A percentile compares a stretch with the other conserved stretches of the same genome.
Evolutionary conservation across 2,329 filamentous ascomycete genomes (phyloP).

Genomic region (Apiospora malaysiana): DNA sequence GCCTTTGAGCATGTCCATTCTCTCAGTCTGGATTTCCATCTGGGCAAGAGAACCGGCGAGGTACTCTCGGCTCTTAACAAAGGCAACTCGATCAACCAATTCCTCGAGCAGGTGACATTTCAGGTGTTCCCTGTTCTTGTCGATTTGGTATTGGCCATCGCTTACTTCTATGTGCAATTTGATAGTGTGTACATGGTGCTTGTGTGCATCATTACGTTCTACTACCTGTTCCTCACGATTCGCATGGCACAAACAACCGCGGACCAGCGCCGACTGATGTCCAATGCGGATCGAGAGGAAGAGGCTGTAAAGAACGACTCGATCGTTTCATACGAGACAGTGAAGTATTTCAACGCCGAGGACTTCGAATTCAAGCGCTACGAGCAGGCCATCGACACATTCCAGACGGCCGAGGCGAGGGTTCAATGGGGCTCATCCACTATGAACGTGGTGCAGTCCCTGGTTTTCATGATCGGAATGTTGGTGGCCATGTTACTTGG

Average conservation of each 20-base stretch:
- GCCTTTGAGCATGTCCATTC: slow-evolving; percentile 97
- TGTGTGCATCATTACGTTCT: slow-evolving; percentile 88
- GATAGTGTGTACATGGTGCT: slow-evolving; percentile 91
- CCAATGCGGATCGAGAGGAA: slow-evolving; percentile 91
- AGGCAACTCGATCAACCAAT: slow-evolving; percentile 93
- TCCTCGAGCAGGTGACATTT: slow-evolving; percentile 95
- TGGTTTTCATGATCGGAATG: slow-evolving; percentile 80
- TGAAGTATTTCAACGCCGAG: slow-evolving; percentile 90
- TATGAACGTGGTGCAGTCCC: slow-evolving; percentile 82
- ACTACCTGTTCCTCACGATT: slow-evolving; percentile 95
- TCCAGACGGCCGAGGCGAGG: slow-evolving; percentile 76
- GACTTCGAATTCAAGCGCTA: slow-evolving; percentile 79
- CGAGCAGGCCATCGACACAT: slow-evolving; percentile 70
- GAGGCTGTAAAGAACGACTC: slow-evolving; percentile 99
- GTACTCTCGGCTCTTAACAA: slow-evolving; percentile 96
- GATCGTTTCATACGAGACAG: slow-evolving; percentile 96
- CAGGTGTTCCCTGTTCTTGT: slow-evolving; percentile 94
- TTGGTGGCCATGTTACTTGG: slow-evolving; percentile 75
- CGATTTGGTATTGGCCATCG: slow-evolving; percentile 84
- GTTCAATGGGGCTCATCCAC: slow-evolving; percentile 78
- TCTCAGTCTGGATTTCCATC: slow-evolving; percentile 93
- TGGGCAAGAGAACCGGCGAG: slow-evolving; percentile 95
- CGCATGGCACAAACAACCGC: slow-evolving; percentile 93
- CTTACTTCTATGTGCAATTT: slow-evolving; percentile 78
- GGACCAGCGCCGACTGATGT: slow-evolving; percentile 90